phyloP scores from a whole-genome alignment of 257 asterid species.

The Hygrophila difformis region DNA sequence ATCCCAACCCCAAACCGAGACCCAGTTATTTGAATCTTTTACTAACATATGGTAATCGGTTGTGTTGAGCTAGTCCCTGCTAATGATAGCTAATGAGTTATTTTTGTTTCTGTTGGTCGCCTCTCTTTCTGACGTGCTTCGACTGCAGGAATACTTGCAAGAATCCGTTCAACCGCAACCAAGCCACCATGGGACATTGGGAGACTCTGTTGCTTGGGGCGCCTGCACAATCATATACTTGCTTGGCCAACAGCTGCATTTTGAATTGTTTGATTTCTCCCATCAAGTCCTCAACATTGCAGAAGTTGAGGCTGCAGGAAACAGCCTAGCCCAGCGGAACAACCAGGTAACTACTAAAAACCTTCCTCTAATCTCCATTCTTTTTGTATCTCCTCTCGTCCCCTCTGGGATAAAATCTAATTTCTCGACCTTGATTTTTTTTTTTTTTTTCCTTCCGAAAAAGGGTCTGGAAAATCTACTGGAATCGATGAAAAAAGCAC shows the following conservation, averaged over 20 bases:
- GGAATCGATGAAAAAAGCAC: slow-evolving; percentile 92
- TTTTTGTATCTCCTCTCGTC: too few relatives aligned
- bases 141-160: slow-evolving; percentile 70
- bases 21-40: too few relatives aligned
- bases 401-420: not conserved
- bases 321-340: slow-evolving; percentile 45
- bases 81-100: too few relatives aligned
- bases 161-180: slow-evolving; percentile 60
- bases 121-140: not conserved
- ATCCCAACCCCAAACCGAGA: too few relatives aligned
- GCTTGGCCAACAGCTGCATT: slow-evolving; percentile 93
- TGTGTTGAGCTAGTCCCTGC: too few relatives aligned
- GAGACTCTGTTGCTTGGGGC: slow-evolving; percentile 97
- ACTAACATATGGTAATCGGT: too few relatives aligned
- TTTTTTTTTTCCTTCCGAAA: too few relatives aligned
- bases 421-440: slow-evolving; percentile 2
- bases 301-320: slow-evolving; percentile 71
- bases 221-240: slow-evolving; percentile 91
- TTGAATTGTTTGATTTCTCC: slow-evolving; percentile 88
- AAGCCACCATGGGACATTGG: slow-evolving; percentile 61
- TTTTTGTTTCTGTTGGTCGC: too few relatives aligned
- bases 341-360: too few relatives aligned
- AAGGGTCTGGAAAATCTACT: slow-evolving; percentile 56
- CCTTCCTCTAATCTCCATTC: too few relatives aligned
- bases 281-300: slow-evolving; percentile 95